Evolutionary conservation across 495 filamentous ascomycete species (phyloP).

Genomic region (Talaromyces ruber): DNA sequence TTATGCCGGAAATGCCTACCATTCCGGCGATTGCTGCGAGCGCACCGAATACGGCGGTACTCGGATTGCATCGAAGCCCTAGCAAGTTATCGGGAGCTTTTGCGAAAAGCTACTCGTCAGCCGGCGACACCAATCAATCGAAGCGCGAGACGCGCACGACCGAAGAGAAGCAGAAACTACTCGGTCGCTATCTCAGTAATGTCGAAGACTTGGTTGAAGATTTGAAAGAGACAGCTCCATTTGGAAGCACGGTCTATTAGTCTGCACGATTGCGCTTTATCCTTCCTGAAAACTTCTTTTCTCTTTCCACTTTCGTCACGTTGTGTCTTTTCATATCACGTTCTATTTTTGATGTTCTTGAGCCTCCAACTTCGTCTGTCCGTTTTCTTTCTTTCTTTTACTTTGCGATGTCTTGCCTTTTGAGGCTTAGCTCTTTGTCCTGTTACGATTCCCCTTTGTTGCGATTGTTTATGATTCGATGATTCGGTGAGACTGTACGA

Average conservation of each 20-base stretch:
- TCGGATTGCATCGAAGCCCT: slow-evolving; percentile 57
- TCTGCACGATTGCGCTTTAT: not conserved
- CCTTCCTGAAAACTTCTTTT: slow-evolving; percentile 10
- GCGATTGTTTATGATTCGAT: slow-evolving; percentile 1
- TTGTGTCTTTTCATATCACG: not conserved
- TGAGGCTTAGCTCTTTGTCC: slow-evolving; percentile 3
- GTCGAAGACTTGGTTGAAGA: slow-evolving; percentile 91
- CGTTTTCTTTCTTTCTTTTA: slow-evolving; percentile 7
- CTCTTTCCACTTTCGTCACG: slow-evolving; percentile 11
- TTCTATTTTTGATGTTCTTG: not conserved
- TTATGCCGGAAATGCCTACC: slow-evolving; percentile 80
- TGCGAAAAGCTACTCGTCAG: slow-evolving; percentile 32
- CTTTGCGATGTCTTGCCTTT: slow-evolving; percentile 8
- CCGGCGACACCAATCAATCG: slow-evolving; percentile 22
- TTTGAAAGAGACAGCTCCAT: slow-evolving; percentile 63
- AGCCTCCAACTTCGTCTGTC: not conserved
- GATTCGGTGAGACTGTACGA: not conserved
- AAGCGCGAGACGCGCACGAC: slow-evolving; percentile 55
- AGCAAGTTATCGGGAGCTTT: slow-evolving; percentile 49
- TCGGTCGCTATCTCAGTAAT: slow-evolving; percentile 76
- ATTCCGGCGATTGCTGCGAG: slow-evolving; percentile 29
- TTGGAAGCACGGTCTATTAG: slow-evolving; percentile 37
- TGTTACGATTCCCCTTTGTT: slow-evolving; percentile 6
- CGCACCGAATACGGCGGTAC: slow-evolving; percentile 25
- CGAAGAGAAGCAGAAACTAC: slow-evolving; percentile 77